These are phyloP conservation scores for Melaleuca quinquenervia DNA, from an alignment of 345 rosid genomes.

Conservation along the genomic window DNA sequence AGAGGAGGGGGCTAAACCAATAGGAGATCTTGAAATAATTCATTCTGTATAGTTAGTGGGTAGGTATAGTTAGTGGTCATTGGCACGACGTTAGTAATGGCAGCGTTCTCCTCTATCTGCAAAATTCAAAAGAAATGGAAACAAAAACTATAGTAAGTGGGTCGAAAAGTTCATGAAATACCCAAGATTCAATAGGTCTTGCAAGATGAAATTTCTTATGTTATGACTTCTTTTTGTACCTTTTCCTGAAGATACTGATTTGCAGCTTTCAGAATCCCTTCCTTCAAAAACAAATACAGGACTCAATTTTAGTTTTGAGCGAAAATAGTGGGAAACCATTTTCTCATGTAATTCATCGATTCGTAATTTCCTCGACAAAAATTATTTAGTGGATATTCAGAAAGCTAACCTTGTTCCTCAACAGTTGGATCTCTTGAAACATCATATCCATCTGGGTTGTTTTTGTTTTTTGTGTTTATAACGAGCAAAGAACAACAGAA, in stretches of 20 bases:
- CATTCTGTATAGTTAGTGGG: conserved; percentile 58
- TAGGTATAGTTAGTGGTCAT: conserved; percentile 24
- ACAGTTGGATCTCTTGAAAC: conserved; percentile 65
- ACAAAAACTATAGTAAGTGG: background rate
- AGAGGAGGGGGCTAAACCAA: background rate
- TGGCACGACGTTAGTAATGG: conserved; percentile 28
- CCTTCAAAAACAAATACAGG: conserved; percentile 27
- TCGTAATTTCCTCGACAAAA: background rate
- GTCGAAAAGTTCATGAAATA: background rate
- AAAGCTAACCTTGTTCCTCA: conserved; percentile 61
- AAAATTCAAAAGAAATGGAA: background rate
- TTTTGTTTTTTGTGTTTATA: background rate
- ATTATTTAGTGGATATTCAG: background rate
- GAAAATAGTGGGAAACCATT: background rate
- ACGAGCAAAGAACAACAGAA: background rate
- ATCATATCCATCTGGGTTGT: conserved; percentile 57
- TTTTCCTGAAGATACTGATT: conserved; percentile 67
- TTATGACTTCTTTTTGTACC: conserved; percentile 27
- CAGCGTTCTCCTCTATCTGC: conserved; percentile 61
- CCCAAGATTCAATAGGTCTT: background rate
- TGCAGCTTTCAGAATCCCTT: conserved; percentile 61
- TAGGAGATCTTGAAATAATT: conserved; percentile 27
- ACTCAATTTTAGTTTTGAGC: background rate
- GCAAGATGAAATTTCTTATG: background rate
- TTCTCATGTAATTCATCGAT: background rate